Conservation (phyloP, 345 rosid genomes). For the Mallotus nudiflorus region DNA sequence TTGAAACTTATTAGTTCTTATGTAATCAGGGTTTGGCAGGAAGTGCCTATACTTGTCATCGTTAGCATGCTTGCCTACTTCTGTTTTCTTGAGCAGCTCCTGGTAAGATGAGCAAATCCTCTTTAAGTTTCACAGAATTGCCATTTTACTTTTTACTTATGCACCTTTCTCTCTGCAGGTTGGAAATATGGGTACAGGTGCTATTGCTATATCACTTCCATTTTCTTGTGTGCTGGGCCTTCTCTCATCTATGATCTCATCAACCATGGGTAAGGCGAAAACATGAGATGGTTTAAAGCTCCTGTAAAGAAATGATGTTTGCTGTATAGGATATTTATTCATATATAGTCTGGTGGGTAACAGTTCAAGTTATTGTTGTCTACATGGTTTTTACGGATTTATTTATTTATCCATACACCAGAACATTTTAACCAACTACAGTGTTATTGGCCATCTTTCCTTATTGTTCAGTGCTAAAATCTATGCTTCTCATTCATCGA, state of each 20-base stretch:
- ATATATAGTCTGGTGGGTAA: too few relatives aligned
- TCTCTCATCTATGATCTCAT: slow-evolving; percentile 76
- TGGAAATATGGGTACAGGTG: slow-evolving; percentile 70
- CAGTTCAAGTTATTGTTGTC: not conserved
- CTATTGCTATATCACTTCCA: slow-evolving; percentile 88
- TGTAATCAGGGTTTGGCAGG: slow-evolving; percentile 81
- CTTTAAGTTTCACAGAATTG: not conserved
- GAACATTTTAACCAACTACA: not conserved
- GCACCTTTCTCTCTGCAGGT: slow-evolving; percentile 46
- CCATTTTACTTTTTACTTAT: not conserved
- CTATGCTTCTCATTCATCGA: slow-evolving; percentile 1
- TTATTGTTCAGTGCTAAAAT: not conserved
- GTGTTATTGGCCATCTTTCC: not conserved
- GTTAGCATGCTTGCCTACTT: slow-evolving; percentile 92
- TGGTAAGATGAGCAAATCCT: slow-evolving; percentile 50
- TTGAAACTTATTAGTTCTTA: slow-evolving; percentile 14
- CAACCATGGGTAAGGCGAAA: slow-evolving; percentile 78
- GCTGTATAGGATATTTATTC: too few relatives aligned
- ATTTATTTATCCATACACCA: not conserved
- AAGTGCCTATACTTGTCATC: slow-evolving; percentile 76
- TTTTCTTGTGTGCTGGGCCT: slow-evolving; percentile 88
- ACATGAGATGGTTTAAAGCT: too few relatives aligned
- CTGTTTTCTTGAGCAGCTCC: slow-evolving; percentile 90
- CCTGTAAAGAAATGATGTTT: too few relatives aligned
- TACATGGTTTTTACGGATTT: not conserved